These are phyloP conservation scores for Penicillium alfredii DNA, from an alignment of 495 filamentous ascomycete genomes.

Conservation along the genomic window DNA sequence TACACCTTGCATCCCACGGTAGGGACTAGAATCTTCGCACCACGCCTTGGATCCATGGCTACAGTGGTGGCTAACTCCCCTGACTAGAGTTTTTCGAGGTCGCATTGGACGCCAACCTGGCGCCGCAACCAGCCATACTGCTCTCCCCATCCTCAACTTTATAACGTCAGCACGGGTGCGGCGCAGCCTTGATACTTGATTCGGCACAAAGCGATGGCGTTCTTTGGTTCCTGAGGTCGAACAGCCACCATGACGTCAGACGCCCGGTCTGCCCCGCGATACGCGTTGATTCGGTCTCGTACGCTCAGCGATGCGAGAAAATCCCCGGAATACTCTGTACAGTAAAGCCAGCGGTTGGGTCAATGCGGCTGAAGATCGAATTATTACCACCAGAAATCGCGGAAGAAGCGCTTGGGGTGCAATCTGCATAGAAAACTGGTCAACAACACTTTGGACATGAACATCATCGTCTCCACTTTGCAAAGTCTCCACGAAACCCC, in stretches of 20 bases:
- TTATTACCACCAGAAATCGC: too few relatives aligned
- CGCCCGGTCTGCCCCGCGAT: constrained; percentile 4
- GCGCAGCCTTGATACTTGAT: background rate
- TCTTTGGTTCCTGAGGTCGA: constrained; percentile 13
- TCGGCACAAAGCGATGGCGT: background rate
- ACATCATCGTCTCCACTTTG: background rate
- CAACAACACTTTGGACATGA: too few relatives aligned
- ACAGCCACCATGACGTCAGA: constrained; percentile 21
- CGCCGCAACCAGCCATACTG: constrained; percentile 8
- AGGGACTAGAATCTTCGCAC: too few relatives aligned
- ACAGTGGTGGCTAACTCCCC: constrained; percentile 1
- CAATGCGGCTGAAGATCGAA: too few relatives aligned
- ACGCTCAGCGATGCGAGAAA: background rate
- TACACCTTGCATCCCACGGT: too few relatives aligned
- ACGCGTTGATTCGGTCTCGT: constrained; percentile 5
- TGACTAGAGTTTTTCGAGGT: constrained; percentile 1
- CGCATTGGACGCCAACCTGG: constrained; percentile 1
- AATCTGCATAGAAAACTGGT: too few relatives aligned
- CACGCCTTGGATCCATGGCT: too few relatives aligned
- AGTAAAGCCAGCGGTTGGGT: constrained; percentile 1
- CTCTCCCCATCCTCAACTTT: background rate
- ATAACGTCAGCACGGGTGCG: background rate
- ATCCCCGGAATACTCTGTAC: constrained; percentile 10
- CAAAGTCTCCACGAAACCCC: background rate
- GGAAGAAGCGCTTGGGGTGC: too few relatives aligned